Evolutionary conservation across 371 early-diverging fungal species (phyloP).

Genomic region (Actinomortierella ambigua): DNA sequence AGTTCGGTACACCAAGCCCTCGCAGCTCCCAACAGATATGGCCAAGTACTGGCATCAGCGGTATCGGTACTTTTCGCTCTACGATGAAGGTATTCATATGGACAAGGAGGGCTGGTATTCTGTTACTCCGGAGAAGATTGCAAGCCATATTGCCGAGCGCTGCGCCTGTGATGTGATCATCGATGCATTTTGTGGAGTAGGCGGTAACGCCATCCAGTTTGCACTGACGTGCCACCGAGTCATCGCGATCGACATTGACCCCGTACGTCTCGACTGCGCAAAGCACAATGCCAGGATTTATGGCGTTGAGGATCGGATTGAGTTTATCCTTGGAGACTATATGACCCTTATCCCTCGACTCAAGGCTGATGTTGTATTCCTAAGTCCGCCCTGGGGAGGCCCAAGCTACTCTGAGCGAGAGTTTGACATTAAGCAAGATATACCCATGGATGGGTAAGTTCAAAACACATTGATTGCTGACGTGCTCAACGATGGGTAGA

Average conservation of each 20-base stretch:
- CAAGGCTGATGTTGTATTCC: conserved; percentile 87
- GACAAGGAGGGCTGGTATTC: conserved; percentile 96
- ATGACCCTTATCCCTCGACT: conserved; percentile 69
- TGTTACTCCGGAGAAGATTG: conserved; percentile 93
- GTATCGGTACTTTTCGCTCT: conserved; percentile 79
- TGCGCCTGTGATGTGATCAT: conserved; percentile 74
- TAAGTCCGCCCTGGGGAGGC: conserved; percentile 98
- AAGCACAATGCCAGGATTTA: conserved; percentile 88
- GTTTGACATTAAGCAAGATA: conserved; percentile 77
- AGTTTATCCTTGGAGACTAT: conserved; percentile 89
- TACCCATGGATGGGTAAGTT: conserved; percentile 76
- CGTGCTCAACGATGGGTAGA: conserved; percentile 70
- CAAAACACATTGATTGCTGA: conserved; percentile 50
- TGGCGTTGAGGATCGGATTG: conserved; percentile 90
- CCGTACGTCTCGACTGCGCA: conserved; percentile 80
- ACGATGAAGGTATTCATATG: conserved; percentile 85
- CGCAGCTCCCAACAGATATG: conserved; percentile 39
- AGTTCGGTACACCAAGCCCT: conserved; percentile 26
- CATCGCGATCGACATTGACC: conserved; percentile 93
- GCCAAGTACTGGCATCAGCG: conserved; percentile 89
- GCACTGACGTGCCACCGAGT: conserved; percentile 86
- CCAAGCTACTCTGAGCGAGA: conserved; percentile 29
- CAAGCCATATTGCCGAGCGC: conserved; percentile 81
- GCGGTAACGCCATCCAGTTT: conserved; percentile 97
- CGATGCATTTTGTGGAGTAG: conserved; percentile 96